Evolutionary conservation across 768 basidiomycete species (phyloP).

Genomic region (Tremella mesenterica): DNA sequence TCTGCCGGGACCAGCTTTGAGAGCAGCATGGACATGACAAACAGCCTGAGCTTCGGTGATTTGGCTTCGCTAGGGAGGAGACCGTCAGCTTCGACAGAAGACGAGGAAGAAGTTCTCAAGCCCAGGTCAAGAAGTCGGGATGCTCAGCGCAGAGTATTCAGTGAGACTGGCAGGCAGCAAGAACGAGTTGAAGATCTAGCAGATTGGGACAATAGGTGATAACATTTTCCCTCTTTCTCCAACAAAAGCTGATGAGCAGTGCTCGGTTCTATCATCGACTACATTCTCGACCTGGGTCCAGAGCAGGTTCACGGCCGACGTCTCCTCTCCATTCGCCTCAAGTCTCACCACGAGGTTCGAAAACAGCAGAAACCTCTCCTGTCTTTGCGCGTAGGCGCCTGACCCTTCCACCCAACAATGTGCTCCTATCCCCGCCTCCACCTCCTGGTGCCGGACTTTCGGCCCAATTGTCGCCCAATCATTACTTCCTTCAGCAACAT

Average conservation of each 20-base stretch:
- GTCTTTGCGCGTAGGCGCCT: slow-evolving; percentile 24
- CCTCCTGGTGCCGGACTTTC: slow-evolving; percentile 8
- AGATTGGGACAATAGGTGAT: slow-evolving; percentile 39
- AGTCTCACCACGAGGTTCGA: slow-evolving; percentile 1
- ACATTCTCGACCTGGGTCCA: slow-evolving; percentile 33
- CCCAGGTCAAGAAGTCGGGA: slow-evolving; percentile 7
- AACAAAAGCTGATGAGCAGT: slow-evolving; percentile 9
- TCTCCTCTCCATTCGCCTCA: slow-evolving; percentile 25
- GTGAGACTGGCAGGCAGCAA: slow-evolving; percentile 22
- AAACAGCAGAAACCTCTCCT: slow-evolving; percentile 16
- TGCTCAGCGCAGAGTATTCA: slow-evolving; percentile 13
- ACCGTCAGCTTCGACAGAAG: neutral
- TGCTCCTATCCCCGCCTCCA: neutral
- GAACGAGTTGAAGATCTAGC: slow-evolving; percentile 11
- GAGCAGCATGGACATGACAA: slow-evolving; percentile 13
- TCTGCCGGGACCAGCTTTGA: slow-evolving; percentile 15
- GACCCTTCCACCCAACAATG: slow-evolving; percentile 13
- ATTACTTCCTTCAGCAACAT: slow-evolving; percentile 32
- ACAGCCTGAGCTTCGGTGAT: slow-evolving; percentile 30
- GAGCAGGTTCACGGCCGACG: slow-evolving; percentile 17
- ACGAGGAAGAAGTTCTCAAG: slow-evolving; percentile 5
- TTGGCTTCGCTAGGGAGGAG: slow-evolving; percentile 11
- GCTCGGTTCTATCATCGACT: slow-evolving; percentile 41
- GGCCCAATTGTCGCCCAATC: slow-evolving; percentile 31
- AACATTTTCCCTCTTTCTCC: neutral